These are phyloP conservation scores for Umbelopsis isabellina DNA, from an alignment of 192 early-diverging fungal genomes.

Conservation along the genomic window DNA sequence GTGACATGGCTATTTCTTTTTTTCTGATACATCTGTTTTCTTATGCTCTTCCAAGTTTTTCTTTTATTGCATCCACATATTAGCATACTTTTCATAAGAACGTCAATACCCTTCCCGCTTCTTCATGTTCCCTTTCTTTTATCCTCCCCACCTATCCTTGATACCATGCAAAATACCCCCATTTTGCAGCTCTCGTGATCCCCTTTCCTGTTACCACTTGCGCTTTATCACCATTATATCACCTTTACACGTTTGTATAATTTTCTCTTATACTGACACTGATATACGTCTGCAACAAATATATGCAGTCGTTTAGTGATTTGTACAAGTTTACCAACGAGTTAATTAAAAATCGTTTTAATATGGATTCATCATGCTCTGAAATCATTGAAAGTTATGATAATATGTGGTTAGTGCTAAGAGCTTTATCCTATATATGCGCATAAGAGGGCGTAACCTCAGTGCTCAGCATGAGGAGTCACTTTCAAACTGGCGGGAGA, in stretches of 20 bases:
- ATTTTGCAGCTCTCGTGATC: slow-evolving; percentile 15
- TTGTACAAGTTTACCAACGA: not conserved
- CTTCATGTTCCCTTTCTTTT: not conserved
- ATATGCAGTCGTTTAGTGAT: not conserved
- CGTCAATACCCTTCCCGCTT: not conserved
- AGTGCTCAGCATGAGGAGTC: too few species aligned
- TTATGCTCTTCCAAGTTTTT: not conserved
- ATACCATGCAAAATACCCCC: slow-evolving; percentile 14
- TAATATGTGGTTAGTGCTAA: too few species aligned
- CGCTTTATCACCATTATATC: slow-evolving; percentile 22
- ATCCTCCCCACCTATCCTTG: not conserved
- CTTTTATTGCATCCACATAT: slow-evolving; percentile 9
- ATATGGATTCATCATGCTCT: not conserved
- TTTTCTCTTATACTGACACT: not conserved
- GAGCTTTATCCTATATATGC: too few species aligned
- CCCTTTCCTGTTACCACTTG: not conserved
- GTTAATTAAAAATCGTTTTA: too few species aligned
- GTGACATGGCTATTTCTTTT: not conserved
- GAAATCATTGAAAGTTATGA: not conserved
- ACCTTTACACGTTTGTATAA: slow-evolving; percentile 13
- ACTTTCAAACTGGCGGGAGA: too few species aligned
- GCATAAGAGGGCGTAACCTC: too few species aligned
- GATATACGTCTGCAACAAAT: slow-evolving; percentile 9
- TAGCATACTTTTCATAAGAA: slow-evolving; percentile 14
- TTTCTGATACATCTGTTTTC: not conserved